Base-by-base conservation (phyloP, 2,329 filamentous ascomycete species). In the Ophiostoma sp. region DNA sequence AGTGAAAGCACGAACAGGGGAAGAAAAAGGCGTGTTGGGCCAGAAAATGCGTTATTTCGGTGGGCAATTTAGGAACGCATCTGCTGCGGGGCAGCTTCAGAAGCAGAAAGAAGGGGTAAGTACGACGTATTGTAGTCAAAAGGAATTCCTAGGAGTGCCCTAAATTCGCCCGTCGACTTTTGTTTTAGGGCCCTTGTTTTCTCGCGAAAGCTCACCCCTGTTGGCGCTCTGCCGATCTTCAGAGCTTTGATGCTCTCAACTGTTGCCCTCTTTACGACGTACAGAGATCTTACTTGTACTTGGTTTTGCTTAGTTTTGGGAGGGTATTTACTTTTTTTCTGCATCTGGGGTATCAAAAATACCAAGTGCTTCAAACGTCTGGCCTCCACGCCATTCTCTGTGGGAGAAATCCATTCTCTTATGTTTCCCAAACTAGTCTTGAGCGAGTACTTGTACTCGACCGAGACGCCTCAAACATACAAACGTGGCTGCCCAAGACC, bases 1-100 rank as follows among this genome's bases (percentile, higher is more conserved):
- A 22, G 36, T 15, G 63, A 28, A 68, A 52, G 19, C 33, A 31
- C 22, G 50, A 31, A 22, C 68, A 19, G 33, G 50, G 31, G 48
- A 50, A 9, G 17, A 45, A 33, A 42, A 36, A 36, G 42, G 33
- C 17, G 5, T 22, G 42, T 68, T 68, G 25, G 64, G 64, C 1
- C 64, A 42, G 66, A 45, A 69, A 22, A 68, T 42, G 64, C 64
- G 64, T 42, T 68, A 68, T 68, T 68, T 50, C 64, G 63, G 8
- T 22, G n/a, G 61, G n/a, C 39, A 45, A 66, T 48, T 28, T 42
- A 15, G 59, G 33, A 42, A 50, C 22, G 42, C 63, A 64, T n/a
- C 39, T 66, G n/a, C 25, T 50, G 66, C 66, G 66, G 64, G 66
- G 70, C 57, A 52, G 69, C 69, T 45, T 33, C 52, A 48, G 52